Base-by-base conservation (phyloP, 345 rosid genomes). In the Ricinus communis region DNA sequence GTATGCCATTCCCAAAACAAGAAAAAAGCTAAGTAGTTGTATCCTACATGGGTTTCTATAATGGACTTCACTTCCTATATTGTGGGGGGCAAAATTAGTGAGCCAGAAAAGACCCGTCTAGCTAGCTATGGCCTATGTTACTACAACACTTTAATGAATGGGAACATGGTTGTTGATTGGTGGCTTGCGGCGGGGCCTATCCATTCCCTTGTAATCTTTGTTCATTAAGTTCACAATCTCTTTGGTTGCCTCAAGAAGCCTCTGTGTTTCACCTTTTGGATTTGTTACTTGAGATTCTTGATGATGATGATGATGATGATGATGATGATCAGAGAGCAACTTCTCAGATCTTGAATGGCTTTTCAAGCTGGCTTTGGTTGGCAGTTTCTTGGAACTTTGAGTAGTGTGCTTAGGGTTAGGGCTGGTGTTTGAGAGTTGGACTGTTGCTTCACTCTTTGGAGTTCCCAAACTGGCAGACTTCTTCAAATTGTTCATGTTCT, bases 101-200 rank as follows among this genome's bases (percentile, higher is more conserved):
- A 49, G 56, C 27, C 69, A 16, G 28, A 62, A n/a, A n/a, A 64
- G 19, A 8, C 56, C 55, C 56, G n/a, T 47, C 21, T 45, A 64
- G 6, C 36, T 15, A 46, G 15, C 24, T 65, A 30, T 13, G 36
- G 40, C 16, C 24, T 63, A 12, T 62, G 18, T 43, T 22, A 21
- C 8, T 14, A 28, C 3, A n/a, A 10, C 24, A n/a, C 25, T 10
- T 84, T 62, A 85, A 36, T 80, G 83, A 64, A 63, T 30, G 36
- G 89, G 87, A 1, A 65, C 55, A 36, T 72, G 65, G 65, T 86
- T 86, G 81, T 86, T 74, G 70, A 85, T 72, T 16, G 88, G 88
- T 15, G 88, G 88, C 70, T 79, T 82, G 60, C 80, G 82, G 36
- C 77, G 53, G 30, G 83, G 81, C 76, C 69, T 73, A 18, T 52